Percentiles rank a stretch among this genome's conserved stretches.
phyloP scores from a whole-genome alignment of 2,329 filamentous ascomycete genomes.

The Ascochyta clinopodiicola region DNA sequence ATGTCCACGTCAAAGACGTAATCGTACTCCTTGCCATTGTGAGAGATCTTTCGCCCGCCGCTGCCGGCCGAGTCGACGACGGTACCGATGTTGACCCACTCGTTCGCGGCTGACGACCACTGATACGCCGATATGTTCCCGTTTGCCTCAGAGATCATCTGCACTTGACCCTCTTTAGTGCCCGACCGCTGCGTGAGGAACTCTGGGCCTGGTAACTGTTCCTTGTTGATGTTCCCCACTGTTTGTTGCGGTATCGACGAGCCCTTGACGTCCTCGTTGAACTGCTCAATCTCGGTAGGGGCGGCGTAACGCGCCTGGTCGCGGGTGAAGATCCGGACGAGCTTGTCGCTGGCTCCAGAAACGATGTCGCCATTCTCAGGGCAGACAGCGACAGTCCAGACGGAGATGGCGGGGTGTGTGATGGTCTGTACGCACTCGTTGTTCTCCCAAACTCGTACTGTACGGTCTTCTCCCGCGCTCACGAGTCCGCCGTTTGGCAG shows the following conservation, averaged over 20 bases:
- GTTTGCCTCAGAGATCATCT: constrained; percentile 85
- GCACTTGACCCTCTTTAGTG: constrained; percentile 94
- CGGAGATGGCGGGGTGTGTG: constrained; percentile 93
- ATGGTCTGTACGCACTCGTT: constrained; percentile 90
- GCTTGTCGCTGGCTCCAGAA: constrained; percentile 87
- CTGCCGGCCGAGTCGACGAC: constrained; percentile 90
- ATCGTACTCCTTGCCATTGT: constrained; percentile 88
- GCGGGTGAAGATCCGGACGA: constrained; percentile 84
- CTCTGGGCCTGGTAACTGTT: constrained; percentile 85
- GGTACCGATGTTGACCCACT: constrained; percentile 91
- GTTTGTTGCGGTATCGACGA: constrained; percentile 90
- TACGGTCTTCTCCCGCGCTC: constrained; percentile 93
- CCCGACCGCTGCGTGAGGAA: constrained; percentile 82
- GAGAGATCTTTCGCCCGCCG: constrained; percentile 67
- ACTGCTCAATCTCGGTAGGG: constrained; percentile 70
- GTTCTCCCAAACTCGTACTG: constrained; percentile 85
- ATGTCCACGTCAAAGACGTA: constrained; percentile 97
- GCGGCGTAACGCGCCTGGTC: constrained; percentile 73
- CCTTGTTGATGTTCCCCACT: constrained; percentile 80
- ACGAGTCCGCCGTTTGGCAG: constrained; percentile 86
- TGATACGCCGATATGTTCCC: constrained; percentile 85
- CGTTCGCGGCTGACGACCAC: constrained; percentile 71
- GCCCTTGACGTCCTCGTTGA: constrained; percentile 80
- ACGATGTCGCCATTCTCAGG: constrained; percentile 86
- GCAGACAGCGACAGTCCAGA: constrained; percentile 91